Evolutionary conservation across 108 stramenopile species (phyloP), one percentile per base, ranked within the genome.

Genomic region (Aurantiochytrium sp.): DNA sequence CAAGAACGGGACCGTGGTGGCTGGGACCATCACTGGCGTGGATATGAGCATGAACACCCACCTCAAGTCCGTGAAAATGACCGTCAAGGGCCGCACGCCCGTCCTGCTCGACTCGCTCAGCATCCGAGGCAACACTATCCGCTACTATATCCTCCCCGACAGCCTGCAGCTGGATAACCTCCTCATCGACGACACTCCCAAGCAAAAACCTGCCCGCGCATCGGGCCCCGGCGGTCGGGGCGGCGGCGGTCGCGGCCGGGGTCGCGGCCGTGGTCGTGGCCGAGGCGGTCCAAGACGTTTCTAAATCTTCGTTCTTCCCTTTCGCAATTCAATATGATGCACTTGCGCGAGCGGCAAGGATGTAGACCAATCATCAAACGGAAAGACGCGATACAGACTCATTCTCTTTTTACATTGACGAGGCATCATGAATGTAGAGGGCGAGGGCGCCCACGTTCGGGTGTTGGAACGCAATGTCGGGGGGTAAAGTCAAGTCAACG

Each of bases 41-140:
- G 99, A 99, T 90, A 96, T 98, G 58, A 96, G 96, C 47, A 99
- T 99, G 99, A 99, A 99, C 94, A 98, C 97, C 58, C 97, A 98
- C 93, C 91, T 99, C 57, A 96, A 96, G 88, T 97, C 98, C 90
- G 99, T 96, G 72, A 97, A 97, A 92, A 94, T 98, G 43, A 97
- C 96, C n/a, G 94, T 96, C 91, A 96, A 95, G 88, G 83, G 87
- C 72, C 88, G 96, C 90, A 98, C 97, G 93, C 96, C 97, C 3
- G 95, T 96, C 8, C 92, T 95, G 14, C 96, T 97, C 88, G 96
- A 97, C 83, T 96, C 97, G 72, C 94, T 98, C 72, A 95, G 94
- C 44, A 95, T 99, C 53, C 94, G 99, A 69, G 99, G 99, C 53
- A 96, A 95, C 89, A 98, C 96, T 58, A 97, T 99, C 89, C 89